Conservation (phyloP, 2,329 filamentous ascomycete genomes). For the Talaromyces funiculosus region DNA sequence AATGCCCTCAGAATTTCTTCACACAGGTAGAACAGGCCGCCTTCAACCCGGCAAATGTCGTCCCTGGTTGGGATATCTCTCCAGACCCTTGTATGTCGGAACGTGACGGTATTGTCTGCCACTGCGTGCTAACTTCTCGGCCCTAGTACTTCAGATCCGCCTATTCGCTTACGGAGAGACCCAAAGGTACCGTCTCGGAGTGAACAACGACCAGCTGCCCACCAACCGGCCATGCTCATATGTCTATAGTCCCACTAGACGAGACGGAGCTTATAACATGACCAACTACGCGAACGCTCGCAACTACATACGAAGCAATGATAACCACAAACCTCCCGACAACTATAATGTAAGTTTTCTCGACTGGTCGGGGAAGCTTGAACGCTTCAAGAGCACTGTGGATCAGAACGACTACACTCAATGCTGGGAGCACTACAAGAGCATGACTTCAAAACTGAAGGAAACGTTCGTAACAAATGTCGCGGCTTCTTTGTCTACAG, state of each 20-base stretch:
- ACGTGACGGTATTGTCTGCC: not conserved
- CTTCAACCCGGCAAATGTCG: conserved; percentile 11
- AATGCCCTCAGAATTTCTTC: conserved; percentile 16
- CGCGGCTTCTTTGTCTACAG: too few relatives aligned
- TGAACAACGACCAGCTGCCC: conserved; percentile 16
- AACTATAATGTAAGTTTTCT: too few relatives aligned
- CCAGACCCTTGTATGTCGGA: conserved; percentile 10
- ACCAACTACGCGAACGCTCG: conserved; percentile 7
- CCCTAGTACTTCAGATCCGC: conserved; percentile 16
- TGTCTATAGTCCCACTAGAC: conserved; percentile 1
- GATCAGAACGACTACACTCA: too few relatives aligned
- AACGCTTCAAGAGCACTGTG: too few relatives aligned
- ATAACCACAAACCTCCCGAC: too few relatives aligned
- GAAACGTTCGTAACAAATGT: too few relatives aligned
- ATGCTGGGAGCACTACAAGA: too few relatives aligned
- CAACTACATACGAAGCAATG: conserved; percentile 13
- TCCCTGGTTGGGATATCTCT: conserved; percentile 4
- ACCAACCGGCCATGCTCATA: conserved; percentile 9
- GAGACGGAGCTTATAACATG: conserved; percentile 4
- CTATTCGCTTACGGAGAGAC: conserved; percentile 17
- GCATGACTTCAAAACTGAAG: too few relatives aligned
- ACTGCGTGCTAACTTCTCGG: too few relatives aligned
- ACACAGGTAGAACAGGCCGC: conserved; percentile 15
- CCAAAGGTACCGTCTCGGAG: conserved; percentile 16
- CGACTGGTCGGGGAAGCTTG: too few relatives aligned